phyloP scores from a whole-genome alignment of 2,329 filamentous ascomycete genomes.

The Aspergillus puulaauensis region DNA sequence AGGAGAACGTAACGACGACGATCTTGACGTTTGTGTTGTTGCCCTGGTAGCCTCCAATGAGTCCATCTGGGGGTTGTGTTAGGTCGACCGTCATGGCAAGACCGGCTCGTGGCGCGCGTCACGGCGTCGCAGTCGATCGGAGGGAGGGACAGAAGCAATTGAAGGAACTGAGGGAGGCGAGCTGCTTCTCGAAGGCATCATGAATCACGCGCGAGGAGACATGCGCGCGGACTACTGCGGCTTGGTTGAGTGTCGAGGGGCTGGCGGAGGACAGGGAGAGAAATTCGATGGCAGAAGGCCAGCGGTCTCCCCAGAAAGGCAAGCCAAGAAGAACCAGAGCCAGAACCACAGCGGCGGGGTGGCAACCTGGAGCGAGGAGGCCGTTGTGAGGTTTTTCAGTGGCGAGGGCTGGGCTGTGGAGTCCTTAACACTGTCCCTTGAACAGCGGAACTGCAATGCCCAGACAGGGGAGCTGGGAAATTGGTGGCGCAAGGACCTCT shows the following conservation, averaged over 20 bases:
- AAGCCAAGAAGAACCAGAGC: too few relatives aligned
- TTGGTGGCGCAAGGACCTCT: too few relatives aligned
- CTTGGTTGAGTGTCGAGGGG: not conserved
- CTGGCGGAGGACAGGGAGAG: not conserved
- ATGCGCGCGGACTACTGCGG: not conserved
- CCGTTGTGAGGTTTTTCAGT: too few relatives aligned
- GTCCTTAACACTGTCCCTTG: too few relatives aligned
- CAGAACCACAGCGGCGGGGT: too few relatives aligned
- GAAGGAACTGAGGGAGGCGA: not conserved
- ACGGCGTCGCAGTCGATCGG: not conserved
- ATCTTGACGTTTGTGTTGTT: constrained; percentile 23
- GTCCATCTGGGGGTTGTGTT: constrained; percentile 26
- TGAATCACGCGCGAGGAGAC: not conserved
- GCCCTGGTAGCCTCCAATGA: constrained; percentile 28
- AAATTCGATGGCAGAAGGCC: not conserved
- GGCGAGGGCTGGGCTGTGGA: too few relatives aligned
- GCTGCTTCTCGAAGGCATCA: not conserved
- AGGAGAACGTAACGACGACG: constrained; percentile 33
- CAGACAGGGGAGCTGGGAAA: too few relatives aligned
- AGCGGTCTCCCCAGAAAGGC: too few relatives aligned
- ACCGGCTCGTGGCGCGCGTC: not conserved
- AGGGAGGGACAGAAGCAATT: not conserved
- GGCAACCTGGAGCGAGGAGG: too few relatives aligned
- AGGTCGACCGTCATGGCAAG: constrained; percentile 16
- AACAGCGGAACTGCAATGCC: too few relatives aligned